Base-by-base conservation (phyloP, 2,329 filamentous ascomycete genomes). In the Fusarium aywerte region DNA sequence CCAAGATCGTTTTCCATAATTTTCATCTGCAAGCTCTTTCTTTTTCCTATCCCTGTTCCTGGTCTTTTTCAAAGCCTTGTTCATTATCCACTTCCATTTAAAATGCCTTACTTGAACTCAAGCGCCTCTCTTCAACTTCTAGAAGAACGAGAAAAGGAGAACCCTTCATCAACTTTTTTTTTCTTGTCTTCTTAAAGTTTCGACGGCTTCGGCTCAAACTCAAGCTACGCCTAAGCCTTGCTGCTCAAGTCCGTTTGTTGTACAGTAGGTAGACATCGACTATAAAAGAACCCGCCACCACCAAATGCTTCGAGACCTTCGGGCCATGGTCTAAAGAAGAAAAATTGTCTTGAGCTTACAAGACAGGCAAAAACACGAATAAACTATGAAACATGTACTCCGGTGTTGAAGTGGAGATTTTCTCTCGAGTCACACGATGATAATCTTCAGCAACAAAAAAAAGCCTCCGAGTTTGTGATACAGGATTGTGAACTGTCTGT, bases 281-380 rank as follows among this genome's bases (percentile, higher is more conserved):
- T 38, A 29, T 36, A 18, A 36, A 15, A 47, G 11, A 27, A 27
- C 15, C 49, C 56, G 65, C 65, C 65, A 65, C 60, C 60, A 20
- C 58, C 40, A 66, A 65, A 69, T 43, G 39, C 65, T 68, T 68
- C 65, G 52, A 68, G 65, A 43, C 65, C 62, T 39, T 13, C 27
- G 15, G 23, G 23, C 55, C 33, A 45, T 43, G 16, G 39, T 61
- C 51, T 7, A 52, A 66, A 65, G 20, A 54, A 43, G 60, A 32
- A 64, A 67, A 35, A 18, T 15, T 21, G 29, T n/a, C n/a, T 45
- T 27, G n/a, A 35, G 32, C 42, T 63, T 32, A 20, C 27, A 44
- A 18, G 40, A 39, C 29, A 39, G 31, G 53, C 20, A 31, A 29
- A 43, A 43, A 42, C 36, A 39, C n/a, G 29, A 27, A 35, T 51